phyloP scores from a whole-genome alignment of 345 rosid genomes.

The Eucalyptus shirleyi region DNA sequence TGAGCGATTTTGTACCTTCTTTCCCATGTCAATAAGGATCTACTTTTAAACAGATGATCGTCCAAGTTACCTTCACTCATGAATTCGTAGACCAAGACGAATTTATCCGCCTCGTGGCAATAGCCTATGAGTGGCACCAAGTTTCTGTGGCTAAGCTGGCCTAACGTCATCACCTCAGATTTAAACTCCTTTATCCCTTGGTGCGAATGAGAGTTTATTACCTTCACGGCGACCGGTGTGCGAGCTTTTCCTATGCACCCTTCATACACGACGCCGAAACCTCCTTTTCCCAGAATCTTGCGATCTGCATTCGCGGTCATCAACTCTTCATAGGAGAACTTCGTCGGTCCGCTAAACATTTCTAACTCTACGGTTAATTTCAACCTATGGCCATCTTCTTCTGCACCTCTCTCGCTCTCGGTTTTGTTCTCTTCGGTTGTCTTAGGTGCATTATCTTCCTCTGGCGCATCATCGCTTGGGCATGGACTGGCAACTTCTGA shows the following conservation, averaged over 20 bases:
- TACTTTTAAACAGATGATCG: background rate
- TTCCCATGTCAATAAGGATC: background rate
- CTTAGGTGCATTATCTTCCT: background rate
- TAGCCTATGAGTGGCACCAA: background rate
- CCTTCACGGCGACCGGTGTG: background rate
- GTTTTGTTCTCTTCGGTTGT: background rate
- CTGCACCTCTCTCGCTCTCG: background rate
- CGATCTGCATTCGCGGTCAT: background rate
- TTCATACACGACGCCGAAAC: background rate
- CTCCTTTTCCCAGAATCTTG: background rate
- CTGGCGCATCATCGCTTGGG: background rate
- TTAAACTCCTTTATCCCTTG: background rate
- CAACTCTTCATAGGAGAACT: background rate
- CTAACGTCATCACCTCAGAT: background rate
- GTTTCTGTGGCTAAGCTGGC: background rate
- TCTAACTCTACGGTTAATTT: background rate
- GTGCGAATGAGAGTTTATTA: background rate
- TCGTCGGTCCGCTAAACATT: background rate
- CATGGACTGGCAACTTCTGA: background rate
- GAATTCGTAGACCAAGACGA: background rate
- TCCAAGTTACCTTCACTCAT: background rate
- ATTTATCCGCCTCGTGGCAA: background rate
- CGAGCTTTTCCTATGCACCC: background rate
- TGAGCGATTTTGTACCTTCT: background rate
- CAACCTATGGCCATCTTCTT: background rate